Percentiles rank a stretch among this genome's conserved stretches.
Conservation (phyloP, 2,329 filamentous ascomycete species). For the Cadophora malorum region DNA sequence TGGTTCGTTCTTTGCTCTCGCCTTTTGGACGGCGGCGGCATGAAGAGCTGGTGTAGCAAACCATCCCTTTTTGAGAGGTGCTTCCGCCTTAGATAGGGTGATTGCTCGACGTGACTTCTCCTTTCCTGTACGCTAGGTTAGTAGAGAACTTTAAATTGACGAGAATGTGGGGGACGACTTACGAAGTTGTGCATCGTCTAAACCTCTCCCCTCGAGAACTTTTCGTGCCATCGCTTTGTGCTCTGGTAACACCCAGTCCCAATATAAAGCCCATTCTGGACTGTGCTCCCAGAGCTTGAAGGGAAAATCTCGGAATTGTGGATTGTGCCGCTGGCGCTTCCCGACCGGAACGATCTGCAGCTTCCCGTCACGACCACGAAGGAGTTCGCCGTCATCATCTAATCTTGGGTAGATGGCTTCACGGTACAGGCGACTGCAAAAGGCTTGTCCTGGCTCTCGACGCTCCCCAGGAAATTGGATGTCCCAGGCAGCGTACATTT, state of each 20-base stretch:
- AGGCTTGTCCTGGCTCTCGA: neutral
- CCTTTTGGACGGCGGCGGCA: conserved; percentile 2
- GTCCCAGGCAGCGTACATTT: conserved; percentile 6
- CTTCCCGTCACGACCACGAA: conserved; percentile 14
- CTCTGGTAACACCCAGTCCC: conserved; percentile 24
- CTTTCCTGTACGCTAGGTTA: conserved; percentile 16
- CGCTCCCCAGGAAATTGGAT: conserved; percentile 11
- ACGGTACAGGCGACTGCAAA: conserved; percentile 23
- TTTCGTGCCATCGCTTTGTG: conserved; percentile 23
- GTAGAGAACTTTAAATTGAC: neutral
- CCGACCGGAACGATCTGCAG: neutral
- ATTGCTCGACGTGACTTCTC: conserved; percentile 17
- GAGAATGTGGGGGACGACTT: neutral
- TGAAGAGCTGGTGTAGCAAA: conserved; percentile 14
- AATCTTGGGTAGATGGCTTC: conserved; percentile 11
- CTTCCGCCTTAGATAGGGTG: neutral
- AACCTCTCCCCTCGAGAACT: conserved; percentile 19
- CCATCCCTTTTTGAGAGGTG: conserved; percentile 8
- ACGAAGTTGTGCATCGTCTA: conserved; percentile 9
- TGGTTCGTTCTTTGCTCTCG: neutral
- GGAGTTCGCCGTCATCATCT: conserved; percentile 12
- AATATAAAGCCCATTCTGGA: conserved; percentile 27
- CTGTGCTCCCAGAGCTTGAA: conserved; percentile 24
- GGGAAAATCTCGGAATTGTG: conserved; percentile 6
- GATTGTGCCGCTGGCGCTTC: neutral